Percentiles rank a stretch among this genome's conserved stretches.
phyloP scores from a whole-genome alignment of 2,329 filamentous ascomycete species.

The Ascochyta koolunga region DNA sequence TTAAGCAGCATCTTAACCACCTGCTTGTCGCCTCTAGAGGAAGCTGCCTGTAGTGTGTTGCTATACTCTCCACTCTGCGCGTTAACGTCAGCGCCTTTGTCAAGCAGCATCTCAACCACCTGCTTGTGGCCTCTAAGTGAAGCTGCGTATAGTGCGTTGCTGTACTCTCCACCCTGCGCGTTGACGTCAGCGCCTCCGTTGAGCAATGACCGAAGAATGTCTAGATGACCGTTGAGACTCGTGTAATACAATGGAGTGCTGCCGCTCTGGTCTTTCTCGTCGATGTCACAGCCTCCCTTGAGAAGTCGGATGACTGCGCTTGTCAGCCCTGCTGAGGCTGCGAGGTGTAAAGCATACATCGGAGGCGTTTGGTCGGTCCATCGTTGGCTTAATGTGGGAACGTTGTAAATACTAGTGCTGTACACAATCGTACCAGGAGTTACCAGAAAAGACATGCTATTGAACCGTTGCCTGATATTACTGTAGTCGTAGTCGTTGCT shows the following conservation, averaged over 20 bases:
- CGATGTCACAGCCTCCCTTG: constrained; percentile 9
- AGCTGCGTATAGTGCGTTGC: too few relatives aligned
- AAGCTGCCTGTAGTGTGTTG: too few relatives aligned
- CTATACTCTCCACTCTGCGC: too few relatives aligned
- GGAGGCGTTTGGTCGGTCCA: constrained; percentile 17
- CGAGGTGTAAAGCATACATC: constrained; percentile 24
- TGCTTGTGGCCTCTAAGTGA: neutral
- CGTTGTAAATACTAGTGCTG: constrained; percentile 20
- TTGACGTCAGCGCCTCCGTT: neutral
- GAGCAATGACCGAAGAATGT: neutral
- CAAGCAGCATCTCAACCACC: neutral
- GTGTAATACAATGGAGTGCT: constrained; percentile 11
- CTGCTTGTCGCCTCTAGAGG: too few relatives aligned
- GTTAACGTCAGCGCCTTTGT: neutral
- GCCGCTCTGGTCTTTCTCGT: constrained; percentile 12
- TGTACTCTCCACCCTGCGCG: neutral
- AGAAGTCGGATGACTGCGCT: constrained; percentile 15
- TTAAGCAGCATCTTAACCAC: too few relatives aligned
- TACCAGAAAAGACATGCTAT: constrained; percentile 15
- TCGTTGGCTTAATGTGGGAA: constrained; percentile 11
- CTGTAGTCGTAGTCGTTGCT: neutral
- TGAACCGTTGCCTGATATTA: constrained; percentile 2
- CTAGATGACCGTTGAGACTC: neutral
- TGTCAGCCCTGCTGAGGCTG: constrained; percentile 17
- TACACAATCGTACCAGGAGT: constrained; percentile 23